Evolutionary conservation across 2,329 filamentous ascomycete genomes (phyloP), one percentile per base, ranked within the genome.

Genomic region (Drechslera avenae): DNA sequence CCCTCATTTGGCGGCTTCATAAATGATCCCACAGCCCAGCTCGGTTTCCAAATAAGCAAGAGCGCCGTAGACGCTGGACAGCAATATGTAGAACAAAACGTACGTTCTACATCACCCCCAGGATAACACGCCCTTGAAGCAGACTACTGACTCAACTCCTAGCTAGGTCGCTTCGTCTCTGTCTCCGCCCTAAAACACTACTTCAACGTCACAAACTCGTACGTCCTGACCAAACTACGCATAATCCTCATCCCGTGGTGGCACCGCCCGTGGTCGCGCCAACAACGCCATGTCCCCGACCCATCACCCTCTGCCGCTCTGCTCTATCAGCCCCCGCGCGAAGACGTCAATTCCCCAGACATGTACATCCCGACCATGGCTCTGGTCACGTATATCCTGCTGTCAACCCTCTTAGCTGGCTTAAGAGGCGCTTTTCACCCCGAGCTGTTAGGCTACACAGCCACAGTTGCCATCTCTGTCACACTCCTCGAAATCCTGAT

Each of bases 281-380:
- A 95, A 74, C 90, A 95, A 81, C 87, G 49, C 62, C 87, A 86
- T 80, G 50, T 28, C 46, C 31, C 56, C 8, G 63, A 66, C 41
- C 49, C 63, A 2, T 30, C 51, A 12, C 34, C 53, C 6, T 57
- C 58, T 0, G 47, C 51, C 10, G 49, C 60, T 2, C 54, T 57
- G 0, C 54, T 66, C 18, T 99, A 94, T 75, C 83, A 97, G 6
- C 91, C 94, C 4, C 94, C 94, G 2, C 84, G 94, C 59, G 93
- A 99, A 74, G 94, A 99, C 71, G 81, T 97, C 75, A 99, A 99
- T 77, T 95, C 91, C 60, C 94, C 95, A 13, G 94, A 99, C 76
- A 97, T 99, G 92, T 99, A 99, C 78, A 99, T 99, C 66, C 92
- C 92, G 13, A 73, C 95, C 68, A 99, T 99, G 94, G 93, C 94